phyloP scores from a whole-genome alignment of 371 early-diverging fungal genomes.

The Phascolomyces articulosus region DNA sequence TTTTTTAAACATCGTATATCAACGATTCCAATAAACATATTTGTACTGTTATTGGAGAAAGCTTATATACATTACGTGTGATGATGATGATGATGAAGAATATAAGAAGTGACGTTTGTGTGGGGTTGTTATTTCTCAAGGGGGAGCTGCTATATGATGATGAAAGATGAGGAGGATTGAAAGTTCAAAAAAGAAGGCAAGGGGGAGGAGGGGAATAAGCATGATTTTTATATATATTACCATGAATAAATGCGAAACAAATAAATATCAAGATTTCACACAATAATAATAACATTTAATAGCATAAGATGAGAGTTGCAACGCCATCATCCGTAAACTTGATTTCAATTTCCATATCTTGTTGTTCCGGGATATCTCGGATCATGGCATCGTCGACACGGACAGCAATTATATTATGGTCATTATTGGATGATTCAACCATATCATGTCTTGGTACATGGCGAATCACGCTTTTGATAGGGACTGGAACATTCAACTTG shows the following conservation, averaged over 20 bases:
- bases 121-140: too few species aligned
- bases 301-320: conserved; percentile 46
- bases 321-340: conserved; percentile 44
- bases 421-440: background rate
- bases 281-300: conserved; percentile 18
- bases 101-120: too few species aligned
- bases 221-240: background rate
- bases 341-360: conserved; percentile 56
- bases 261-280: background rate
- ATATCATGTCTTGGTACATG: conserved; percentile 33
- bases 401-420: conserved; percentile 26
- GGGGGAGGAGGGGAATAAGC: too few species aligned
- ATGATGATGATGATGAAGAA: too few species aligned
- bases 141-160: background rate
- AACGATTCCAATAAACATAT: too few species aligned
- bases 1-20: too few species aligned
- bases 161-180: background rate
- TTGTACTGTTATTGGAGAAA: too few species aligned
- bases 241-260: background rate
- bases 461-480: conserved; percentile 36
- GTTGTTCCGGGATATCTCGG: conserved; percentile 54
- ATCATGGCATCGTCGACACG: conserved; percentile 56
- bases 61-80: too few species aligned
- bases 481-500: conserved; percentile 41
- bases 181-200: too few species aligned